Base-by-base conservation (phyloP, 192 early-diverging fungal genomes). In the Backusella macrospora region DNA sequence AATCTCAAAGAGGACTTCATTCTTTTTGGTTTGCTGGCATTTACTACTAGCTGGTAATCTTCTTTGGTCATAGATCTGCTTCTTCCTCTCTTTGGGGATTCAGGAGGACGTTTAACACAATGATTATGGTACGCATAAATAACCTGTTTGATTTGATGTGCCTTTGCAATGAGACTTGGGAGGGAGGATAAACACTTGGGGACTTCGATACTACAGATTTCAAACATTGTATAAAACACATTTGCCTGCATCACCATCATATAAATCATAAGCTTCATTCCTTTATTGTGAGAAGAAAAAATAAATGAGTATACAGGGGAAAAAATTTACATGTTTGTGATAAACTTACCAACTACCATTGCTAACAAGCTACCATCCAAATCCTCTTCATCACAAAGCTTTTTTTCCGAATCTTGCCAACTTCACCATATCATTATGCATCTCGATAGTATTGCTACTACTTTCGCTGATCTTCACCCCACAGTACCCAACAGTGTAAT, bases 291-390 rank as follows among this genome's bases (percentile, higher is more conserved):
- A 47, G 46, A 47, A 47, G 46, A 47, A 47, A n/a, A 47, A 47
- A 47, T n/a, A 47, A 47, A 47, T 47, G 16, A 47, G 46, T 47
- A n/a, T 47, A 47, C 16, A n/a, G n/a, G 16, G 46, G 6, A n/a
- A n/a, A n/a, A 47, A 47, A 47, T 0, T 47, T 47, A n/a, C 15
- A 47, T 47, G 46, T 21, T 49, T 21, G 4, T 49, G n/a, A 49
- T 49, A 49, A 49, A 49, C 48, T 49, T 49, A 49, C 48, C 48
- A 49, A 49, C 48, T 49, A 49, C 48, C 48, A 49, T 49, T 49
- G 48, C 15, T 6, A 49, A 49, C 48, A 49, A 49, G 48, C 48
- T 49, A 49, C 15, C n/a, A 49, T 49, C 16, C 48, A 49, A 49
- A 49, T 49, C n/a, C 48, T 49, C 48, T 49, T 21, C n/a, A 21